Evolutionary conservation across 768 basidiomycete species (phyloP).

Genomic region (Trametes cubensis): DNA sequence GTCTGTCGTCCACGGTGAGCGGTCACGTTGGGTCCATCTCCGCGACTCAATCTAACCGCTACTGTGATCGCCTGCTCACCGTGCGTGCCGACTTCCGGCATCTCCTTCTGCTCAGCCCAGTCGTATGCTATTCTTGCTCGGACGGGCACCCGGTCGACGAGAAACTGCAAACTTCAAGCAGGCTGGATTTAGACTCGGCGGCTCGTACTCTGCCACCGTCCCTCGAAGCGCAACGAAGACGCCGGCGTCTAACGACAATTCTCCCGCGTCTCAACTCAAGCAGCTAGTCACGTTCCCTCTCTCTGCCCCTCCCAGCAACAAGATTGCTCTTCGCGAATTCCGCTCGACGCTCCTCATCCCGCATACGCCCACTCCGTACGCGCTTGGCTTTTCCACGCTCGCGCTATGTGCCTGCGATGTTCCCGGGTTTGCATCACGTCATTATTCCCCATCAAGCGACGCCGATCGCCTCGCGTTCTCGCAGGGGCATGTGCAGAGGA

Average conservation of each 20-base stretch:
- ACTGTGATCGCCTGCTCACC: not conserved
- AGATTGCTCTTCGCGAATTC: constrained; percentile 14
- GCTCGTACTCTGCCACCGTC: not conserved
- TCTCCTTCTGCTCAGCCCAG: not conserved
- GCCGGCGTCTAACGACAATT: constrained; percentile 4
- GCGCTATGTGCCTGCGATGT: constrained; percentile 1
- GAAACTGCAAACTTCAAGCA: not conserved
- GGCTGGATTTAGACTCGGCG: constrained; percentile 20
- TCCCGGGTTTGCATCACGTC: constrained; percentile 16
- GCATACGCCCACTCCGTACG: not conserved
- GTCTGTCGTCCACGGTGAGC: not conserved
- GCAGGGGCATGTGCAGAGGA: not conserved
- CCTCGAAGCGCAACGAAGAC: not conserved
- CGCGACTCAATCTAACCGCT: constrained; percentile 16
- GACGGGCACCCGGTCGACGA: constrained; percentile 11
- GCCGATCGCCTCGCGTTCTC: constrained; percentile 8
- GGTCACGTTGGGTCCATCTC: constrained; percentile 19
- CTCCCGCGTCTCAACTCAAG: constrained; percentile 4
- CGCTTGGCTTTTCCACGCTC: constrained; percentile 10
- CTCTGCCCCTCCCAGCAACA: constrained; percentile 1
- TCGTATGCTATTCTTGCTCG: constrained; percentile 1
- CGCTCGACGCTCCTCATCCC: constrained; percentile 9
- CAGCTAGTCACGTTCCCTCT: constrained; percentile 12
- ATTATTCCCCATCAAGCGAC: constrained; percentile 12
- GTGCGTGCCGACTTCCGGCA: constrained; percentile 12